These are phyloP conservation scores for Plasmodium yoelii DNA, from an alignment of 169 alveolate species.

Conservation along the genomic window DNA sequence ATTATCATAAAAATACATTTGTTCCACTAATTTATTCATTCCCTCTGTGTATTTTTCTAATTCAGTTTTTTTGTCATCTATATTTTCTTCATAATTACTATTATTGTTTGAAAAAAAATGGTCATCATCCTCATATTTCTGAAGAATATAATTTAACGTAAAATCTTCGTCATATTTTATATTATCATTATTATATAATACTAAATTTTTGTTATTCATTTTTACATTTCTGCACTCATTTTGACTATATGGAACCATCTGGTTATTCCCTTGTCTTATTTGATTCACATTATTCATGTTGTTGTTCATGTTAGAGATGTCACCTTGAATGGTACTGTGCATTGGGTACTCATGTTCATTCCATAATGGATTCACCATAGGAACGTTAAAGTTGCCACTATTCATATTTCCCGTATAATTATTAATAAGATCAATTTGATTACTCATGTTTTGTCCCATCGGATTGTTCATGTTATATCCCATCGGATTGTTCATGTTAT, in stretches of 20 bases:
- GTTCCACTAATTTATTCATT: slow-evolving; percentile 66
- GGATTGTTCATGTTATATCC: background rate
- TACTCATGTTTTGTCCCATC: background rate
- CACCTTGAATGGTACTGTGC: too few relatives aligned
- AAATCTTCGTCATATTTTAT: slow-evolving; percentile 51
- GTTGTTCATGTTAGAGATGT: background rate
- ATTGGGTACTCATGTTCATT: too few relatives aligned
- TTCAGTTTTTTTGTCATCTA: slow-evolving; percentile 8
- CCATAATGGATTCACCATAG: too few relatives aligned
- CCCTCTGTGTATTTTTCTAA: slow-evolving; percentile 54
- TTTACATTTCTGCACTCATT: background rate
- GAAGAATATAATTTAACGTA: slow-evolving; percentile 64
- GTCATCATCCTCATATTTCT: slow-evolving; percentile 62
- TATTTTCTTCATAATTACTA: slow-evolving; percentile 18
- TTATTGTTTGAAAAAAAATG: slow-evolving; percentile 53
- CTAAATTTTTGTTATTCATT: slow-evolving; percentile 32
- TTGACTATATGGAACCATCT: background rate
- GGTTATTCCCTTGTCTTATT: background rate
- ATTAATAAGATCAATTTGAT: background rate
- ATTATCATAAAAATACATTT: slow-evolving; percentile 71
- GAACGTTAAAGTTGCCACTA: background rate
- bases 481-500: background rate
- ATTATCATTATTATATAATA: slow-evolving; percentile 38
- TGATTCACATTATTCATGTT: background rate
- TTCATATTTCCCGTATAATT: background rate